A percentile compares a stretch with the other conserved stretches of the same genome.
These are phyloP conservation scores for Trametes versicolor DNA, from an alignment of 1,284 basidiomycete species.

Conservation along the genomic window DNA sequence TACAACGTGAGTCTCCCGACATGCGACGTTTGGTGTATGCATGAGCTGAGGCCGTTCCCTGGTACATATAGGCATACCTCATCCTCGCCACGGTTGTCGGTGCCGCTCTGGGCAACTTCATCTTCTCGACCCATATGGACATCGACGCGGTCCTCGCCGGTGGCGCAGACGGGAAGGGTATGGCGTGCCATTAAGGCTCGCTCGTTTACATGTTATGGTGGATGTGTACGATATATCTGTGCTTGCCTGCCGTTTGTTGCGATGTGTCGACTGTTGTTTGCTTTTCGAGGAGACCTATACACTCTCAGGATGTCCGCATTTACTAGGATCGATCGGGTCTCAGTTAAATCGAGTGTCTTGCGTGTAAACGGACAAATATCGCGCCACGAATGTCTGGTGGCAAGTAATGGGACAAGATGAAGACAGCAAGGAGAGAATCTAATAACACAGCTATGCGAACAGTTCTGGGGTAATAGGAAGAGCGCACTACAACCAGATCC, in stretches of 20 bases:
- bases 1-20: slow-evolving; percentile 71
- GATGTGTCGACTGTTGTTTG: not conserved
- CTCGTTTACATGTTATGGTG: too few species aligned
- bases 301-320: not conserved
- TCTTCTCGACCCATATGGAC: slow-evolving; percentile 70
- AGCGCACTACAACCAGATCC: slow-evolving; percentile 26
- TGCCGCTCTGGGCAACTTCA: slow-evolving; percentile 76
- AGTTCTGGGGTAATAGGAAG: slow-evolving; percentile 33
- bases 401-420: not conserved
- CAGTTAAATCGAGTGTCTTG: not conserved
- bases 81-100: slow-evolving; percentile 79
- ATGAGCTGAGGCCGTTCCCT: too few species aligned
- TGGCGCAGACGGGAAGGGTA: slow-evolving; percentile 58
- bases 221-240: slow-evolving; percentile 28
- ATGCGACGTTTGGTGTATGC: slow-evolving; percentile 8
- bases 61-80: slow-evolving; percentile 83
- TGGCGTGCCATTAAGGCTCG: slow-evolving; percentile 58
- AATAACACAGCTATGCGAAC: slow-evolving; percentile 41
- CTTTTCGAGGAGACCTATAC: too few species aligned
- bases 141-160: slow-evolving; percentile 63
- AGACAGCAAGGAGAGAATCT: slow-evolving; percentile 25
- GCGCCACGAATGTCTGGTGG: not conserved
- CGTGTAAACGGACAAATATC: not conserved
- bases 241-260: not conserved
- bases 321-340: not conserved